Conservation (phyloP, 2,329 filamentous ascomycete species). For the Neonectria sp. region DNA sequence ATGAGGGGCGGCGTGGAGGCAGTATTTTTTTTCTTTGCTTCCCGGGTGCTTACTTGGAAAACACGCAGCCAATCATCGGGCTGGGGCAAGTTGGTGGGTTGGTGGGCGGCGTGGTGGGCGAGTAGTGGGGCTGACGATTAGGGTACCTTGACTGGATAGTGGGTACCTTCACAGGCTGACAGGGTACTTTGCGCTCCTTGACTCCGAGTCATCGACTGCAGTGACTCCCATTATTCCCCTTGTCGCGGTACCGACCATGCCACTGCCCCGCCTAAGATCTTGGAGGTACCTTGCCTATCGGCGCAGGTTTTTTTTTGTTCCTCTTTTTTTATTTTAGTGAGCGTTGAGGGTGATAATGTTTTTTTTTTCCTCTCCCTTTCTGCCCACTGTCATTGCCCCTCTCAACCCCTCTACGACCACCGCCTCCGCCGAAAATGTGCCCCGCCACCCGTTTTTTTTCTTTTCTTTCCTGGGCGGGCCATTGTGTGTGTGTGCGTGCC, state of each 20-base stretch:
- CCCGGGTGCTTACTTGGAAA: slow-evolving; percentile 50
- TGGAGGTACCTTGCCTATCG: slow-evolving; percentile 3
- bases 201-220: not conserved
- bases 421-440: slow-evolving; percentile 19
- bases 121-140: slow-evolving; percentile 45
- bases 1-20: slow-evolving; percentile 55
- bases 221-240: not conserved
- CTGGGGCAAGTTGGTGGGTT: slow-evolving; percentile 20
- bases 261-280: slow-evolving; percentile 1
- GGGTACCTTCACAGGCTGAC: slow-evolving; percentile 5
- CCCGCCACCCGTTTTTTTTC: slow-evolving; percentile 25
- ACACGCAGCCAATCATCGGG: slow-evolving; percentile 44
- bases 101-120: slow-evolving; percentile 36
- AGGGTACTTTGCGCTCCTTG: not conserved
- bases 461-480: slow-evolving; percentile 2
- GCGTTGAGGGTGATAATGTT: not conserved
- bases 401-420: slow-evolving; percentile 24
- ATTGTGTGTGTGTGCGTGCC: slow-evolving; percentile 8
- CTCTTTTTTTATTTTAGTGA: not conserved
- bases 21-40: slow-evolving; percentile 55
- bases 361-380: not conserved
- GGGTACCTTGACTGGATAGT: slow-evolving; percentile 43
- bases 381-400: slow-evolving; percentile 23
- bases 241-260: slow-evolving; percentile 3
- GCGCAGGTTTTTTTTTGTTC: slow-evolving; percentile 7